Percentiles rank a stretch among this genome's conserved stretches.
Conservation (phyloP, 2,329 filamentous ascomycete species). For the Cadophora sp. region DNA sequence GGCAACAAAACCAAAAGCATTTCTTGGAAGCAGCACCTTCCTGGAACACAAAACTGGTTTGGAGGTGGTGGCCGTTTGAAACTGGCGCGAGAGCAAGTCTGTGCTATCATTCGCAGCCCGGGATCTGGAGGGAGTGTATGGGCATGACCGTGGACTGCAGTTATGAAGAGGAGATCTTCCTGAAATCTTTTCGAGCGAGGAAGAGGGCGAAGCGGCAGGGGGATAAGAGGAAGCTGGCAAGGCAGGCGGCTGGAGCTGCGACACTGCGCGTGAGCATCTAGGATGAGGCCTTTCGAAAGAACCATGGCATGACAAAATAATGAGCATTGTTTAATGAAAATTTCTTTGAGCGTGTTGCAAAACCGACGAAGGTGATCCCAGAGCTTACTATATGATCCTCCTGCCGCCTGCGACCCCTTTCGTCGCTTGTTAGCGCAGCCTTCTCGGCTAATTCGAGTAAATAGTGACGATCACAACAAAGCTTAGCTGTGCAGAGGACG, state of each 20-base stretch:
- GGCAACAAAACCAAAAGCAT: neutral
- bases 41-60: no score
- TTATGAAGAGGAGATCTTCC: slow-evolving; percentile 24
- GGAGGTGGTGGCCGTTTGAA: neutral
- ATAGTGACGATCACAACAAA: slow-evolving; percentile 1
- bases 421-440: slow-evolving; percentile 5
- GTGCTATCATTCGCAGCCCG: slow-evolving; percentile 13
- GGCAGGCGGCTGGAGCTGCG: slow-evolving; percentile 9
- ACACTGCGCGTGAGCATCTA: neutral
- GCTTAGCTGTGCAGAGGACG: neutral
- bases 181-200: slow-evolving; percentile 26
- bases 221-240: neutral
- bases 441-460: neutral
- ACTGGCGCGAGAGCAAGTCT: slow-evolving; percentile 18
- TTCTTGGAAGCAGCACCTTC: neutral
- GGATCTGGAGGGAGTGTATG: slow-evolving; percentile 20
- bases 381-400: neutral
- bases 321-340: neutral
- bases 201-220: slow-evolving; percentile 5
- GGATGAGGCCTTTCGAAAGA: neutral
- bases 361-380: neutral
- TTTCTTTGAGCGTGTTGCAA: no score
- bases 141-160: slow-evolving; percentile 23
- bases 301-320: neutral
- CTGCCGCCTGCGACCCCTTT: neutral